These are phyloP conservation scores for Aegilops tauschii DNA, from an alignment of 176 grass and related monocot species.

Conservation along the genomic window DNA sequence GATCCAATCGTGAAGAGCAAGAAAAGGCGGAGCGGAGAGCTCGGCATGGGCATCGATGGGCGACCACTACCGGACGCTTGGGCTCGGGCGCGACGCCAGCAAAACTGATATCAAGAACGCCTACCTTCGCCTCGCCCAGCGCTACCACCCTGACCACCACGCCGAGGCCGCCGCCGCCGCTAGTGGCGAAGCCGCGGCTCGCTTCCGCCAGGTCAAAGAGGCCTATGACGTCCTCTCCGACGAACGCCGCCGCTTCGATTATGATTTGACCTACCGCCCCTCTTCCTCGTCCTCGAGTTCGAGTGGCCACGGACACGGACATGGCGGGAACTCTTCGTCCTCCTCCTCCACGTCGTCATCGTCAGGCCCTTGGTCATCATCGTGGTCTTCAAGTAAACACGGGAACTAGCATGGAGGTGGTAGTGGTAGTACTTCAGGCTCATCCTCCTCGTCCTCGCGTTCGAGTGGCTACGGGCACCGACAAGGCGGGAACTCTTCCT, in stretches of 20 bases:
- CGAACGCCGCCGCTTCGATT: background rate
- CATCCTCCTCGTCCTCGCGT: too few relatives aligned
- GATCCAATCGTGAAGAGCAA: too few relatives aligned
- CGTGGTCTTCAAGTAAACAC: too few relatives aligned
- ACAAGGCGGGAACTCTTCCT: background rate
- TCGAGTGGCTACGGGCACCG: background rate
- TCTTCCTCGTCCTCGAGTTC: too few relatives aligned
- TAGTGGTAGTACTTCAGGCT: too few relatives aligned
- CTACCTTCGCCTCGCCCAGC: background rate
- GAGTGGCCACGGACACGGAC: too few relatives aligned
- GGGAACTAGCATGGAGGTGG: too few relatives aligned
- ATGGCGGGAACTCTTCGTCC: too few relatives aligned
- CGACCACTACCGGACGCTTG: background rate
- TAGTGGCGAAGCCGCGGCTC: background rate
- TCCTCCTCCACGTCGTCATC: too few relatives aligned
- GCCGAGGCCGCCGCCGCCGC: background rate
- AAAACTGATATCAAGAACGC: background rate
- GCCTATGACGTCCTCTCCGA: constrained; percentile 5
- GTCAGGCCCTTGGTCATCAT: too few relatives aligned
- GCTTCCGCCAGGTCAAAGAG: background rate
- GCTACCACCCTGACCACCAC: constrained; percentile 5
- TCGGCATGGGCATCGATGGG: background rate
- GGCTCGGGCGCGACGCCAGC: background rate
- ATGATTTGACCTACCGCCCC: too few relatives aligned
- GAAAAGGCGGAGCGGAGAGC: too few relatives aligned